Percentiles rank a stretch among this genome's conserved stretches.
phyloP scores from a whole-genome alignment of 2,329 filamentous ascomycete genomes.

The Fusarium redolens region DNA sequence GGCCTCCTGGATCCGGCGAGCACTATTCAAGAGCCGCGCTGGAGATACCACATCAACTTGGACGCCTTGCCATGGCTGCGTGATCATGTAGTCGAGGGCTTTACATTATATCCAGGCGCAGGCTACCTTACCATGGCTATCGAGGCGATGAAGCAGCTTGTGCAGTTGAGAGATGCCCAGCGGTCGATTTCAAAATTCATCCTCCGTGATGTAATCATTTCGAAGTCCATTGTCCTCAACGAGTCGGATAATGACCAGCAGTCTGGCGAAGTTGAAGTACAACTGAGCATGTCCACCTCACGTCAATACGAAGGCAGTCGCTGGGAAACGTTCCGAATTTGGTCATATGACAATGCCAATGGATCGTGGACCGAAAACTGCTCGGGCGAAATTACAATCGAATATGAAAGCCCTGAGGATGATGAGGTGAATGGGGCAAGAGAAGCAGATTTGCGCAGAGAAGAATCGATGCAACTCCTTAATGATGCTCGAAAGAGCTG shows the following conservation, averaged over 20 bases:
- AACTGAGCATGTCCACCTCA: background rate
- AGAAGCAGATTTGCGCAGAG: background rate
- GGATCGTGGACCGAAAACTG: conserved; percentile 2
- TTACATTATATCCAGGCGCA: conserved; percentile 12
- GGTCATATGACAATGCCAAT: background rate
- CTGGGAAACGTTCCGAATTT: conserved; percentile 3
- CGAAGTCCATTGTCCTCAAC: background rate
- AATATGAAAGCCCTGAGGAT: background rate
- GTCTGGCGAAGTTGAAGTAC: background rate
- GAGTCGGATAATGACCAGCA: background rate
- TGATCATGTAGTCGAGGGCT: conserved; percentile 22
- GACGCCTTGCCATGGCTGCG: conserved; percentile 13
- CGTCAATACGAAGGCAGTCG: conserved; percentile 6
- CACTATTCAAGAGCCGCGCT: conserved; percentile 2
- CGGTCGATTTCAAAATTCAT: conserved; percentile 1
- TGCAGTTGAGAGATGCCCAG: background rate
- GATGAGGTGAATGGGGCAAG: background rate
- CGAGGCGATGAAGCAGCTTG: conserved; percentile 19
- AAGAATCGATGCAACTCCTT: background rate
- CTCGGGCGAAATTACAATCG: background rate
- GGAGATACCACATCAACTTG: conserved; percentile 14
- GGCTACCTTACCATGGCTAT: conserved; percentile 27
- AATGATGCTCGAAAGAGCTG: background rate
- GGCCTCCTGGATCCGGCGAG: conserved; percentile 2
- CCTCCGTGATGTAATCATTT: conserved; percentile 10